Base-by-base conservation (phyloP, 306 rosid genomes). In the Begonia masoniana region DNA sequence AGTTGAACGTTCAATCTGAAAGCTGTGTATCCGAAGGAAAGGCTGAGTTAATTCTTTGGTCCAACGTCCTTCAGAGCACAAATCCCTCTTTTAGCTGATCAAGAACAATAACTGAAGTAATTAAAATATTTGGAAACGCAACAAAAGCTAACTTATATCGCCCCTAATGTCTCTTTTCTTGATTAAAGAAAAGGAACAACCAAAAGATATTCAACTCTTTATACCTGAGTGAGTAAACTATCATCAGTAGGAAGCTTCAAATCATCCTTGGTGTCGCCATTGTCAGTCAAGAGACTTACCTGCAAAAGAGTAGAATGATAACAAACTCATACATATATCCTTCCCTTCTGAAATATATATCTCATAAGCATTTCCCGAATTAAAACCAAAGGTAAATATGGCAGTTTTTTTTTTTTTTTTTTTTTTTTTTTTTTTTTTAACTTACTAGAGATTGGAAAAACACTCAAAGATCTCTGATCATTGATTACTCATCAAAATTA, bases 41-140 rank as follows among this genome's bases (percentile, higher is more conserved):
- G 52, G 3, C 17, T 48, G 46, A 26, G 41, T 60, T 46, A 64
- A 16, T 60, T 64, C 56, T 56, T 65, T 12, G 63, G 63, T 52
- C 76, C 71, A n/a, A n/a, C n/a, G 62, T 65, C 76, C 71, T 65
- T 71, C 49, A 71, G 59, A 15, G 57, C 76, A 61, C 64, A 51
- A 71, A 71, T 23, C 76, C 71, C 15, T 60, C 67, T 47, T 55
- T 59, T 39, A 71, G 51, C 74, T 69, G 65, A 41, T 6, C 2
- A 43, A 26, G n/a, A 10, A 19, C 19, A 52, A 19, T 2, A 52
- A 52, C 24, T 21, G 3, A 3, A 21, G 24, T 2, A 21, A 21
- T 21, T 21, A 21, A 21, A 21, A 21, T 21, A 21, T 21, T 21
- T 1, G 24, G 24, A 21, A 21, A 21, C 2, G 24, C 24, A 21